phyloP scores from a whole-genome alignment of 116 monocot genomes.

The Phalaenopsis hybrid region DNA sequence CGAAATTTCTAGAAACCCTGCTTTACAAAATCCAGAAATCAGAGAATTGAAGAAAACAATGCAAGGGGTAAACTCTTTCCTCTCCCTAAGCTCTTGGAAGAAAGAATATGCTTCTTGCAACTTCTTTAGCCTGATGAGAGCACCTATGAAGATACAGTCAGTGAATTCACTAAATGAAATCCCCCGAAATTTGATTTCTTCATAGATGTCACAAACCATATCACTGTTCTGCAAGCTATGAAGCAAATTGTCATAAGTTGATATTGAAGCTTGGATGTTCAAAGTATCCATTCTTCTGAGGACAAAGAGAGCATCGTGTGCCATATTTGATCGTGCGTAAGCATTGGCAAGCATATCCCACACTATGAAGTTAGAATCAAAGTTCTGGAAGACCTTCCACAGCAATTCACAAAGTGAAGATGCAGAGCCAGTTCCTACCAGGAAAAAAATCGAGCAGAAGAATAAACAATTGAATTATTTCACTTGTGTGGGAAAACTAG shows the following conservation, averaged over 20 bases:
- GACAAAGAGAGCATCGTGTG: constrained; percentile 52
- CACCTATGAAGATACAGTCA: constrained; percentile 32
- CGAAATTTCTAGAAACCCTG: constrained; percentile 27
- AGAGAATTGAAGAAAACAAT: constrained; percentile 40
- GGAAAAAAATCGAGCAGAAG: background rate
- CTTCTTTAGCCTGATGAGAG: constrained; percentile 52
- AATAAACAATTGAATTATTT: background rate
- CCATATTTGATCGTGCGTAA: constrained; percentile 38
- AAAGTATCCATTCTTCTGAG: constrained; percentile 44
- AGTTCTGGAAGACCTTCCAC: constrained; percentile 23
- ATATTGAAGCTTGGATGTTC: constrained; percentile 40
- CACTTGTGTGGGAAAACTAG: background rate
- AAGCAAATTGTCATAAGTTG: constrained; percentile 45
- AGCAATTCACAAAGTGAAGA: constrained; percentile 39
- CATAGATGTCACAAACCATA: constrained; percentile 32
- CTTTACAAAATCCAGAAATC: constrained; percentile 40
- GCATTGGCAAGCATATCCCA: constrained; percentile 64
- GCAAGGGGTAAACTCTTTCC: constrained; percentile 23
- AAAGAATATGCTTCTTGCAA: constrained; percentile 40
- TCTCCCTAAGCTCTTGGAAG: constrained; percentile 37
- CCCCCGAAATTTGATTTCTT: constrained; percentile 26
- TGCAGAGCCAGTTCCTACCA: constrained; percentile 44
- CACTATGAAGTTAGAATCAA: constrained; percentile 22
- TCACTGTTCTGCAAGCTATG: constrained; percentile 28
- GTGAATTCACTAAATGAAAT: constrained; percentile 29